These are phyloP conservation scores for Lachnellula subtilissima DNA, from an alignment of 2,329 filamentous ascomycete genomes.

Conservation along the genomic window DNA sequence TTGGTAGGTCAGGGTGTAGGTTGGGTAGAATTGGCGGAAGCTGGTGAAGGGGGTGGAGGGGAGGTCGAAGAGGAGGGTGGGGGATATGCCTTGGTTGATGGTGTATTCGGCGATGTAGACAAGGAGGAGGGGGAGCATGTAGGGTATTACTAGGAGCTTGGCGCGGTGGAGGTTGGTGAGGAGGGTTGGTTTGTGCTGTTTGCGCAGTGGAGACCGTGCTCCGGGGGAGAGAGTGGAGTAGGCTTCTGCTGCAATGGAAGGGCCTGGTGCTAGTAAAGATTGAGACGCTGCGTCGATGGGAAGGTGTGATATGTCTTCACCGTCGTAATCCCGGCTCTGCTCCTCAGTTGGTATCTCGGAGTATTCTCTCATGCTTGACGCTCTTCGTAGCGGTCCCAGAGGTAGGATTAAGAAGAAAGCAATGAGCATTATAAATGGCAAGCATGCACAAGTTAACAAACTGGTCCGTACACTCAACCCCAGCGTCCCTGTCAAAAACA, in stretches of 20 bases:
- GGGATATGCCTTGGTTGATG: conserved; percentile 91
- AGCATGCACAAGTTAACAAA: conserved; percentile 69
- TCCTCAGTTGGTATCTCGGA: conserved; percentile 43
- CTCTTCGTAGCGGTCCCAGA: conserved; percentile 53
- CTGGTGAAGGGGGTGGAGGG: conserved; percentile 69
- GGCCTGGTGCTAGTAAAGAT: conserved; percentile 44
- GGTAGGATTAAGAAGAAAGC: conserved; percentile 85
- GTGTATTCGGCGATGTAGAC: conserved; percentile 97
- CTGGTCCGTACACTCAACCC: conserved; percentile 69
- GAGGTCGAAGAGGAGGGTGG: conserved; percentile 84
- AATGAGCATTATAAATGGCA: conserved; percentile 77
- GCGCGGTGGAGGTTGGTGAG: conserved; percentile 59
- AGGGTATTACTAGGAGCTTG: conserved; percentile 64
- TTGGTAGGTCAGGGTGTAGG: conserved; percentile 93
- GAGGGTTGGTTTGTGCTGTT: conserved; percentile 29
- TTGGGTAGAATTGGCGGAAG: conserved; percentile 86
- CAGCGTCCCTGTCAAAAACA: conserved; percentile 75
- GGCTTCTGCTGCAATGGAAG: conserved; percentile 37
- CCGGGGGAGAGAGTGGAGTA: conserved; percentile 31
- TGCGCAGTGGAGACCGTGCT: conserved; percentile 1
- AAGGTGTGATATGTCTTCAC: conserved; percentile 35
- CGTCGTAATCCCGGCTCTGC: conserved; percentile 30
- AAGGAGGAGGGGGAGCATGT: conserved; percentile 85
- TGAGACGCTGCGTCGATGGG: conserved; percentile 40
- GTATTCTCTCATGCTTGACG: conserved; percentile 46